Conservation (phyloP, 306 rosid species). For the Casuarina glauca region DNA sequence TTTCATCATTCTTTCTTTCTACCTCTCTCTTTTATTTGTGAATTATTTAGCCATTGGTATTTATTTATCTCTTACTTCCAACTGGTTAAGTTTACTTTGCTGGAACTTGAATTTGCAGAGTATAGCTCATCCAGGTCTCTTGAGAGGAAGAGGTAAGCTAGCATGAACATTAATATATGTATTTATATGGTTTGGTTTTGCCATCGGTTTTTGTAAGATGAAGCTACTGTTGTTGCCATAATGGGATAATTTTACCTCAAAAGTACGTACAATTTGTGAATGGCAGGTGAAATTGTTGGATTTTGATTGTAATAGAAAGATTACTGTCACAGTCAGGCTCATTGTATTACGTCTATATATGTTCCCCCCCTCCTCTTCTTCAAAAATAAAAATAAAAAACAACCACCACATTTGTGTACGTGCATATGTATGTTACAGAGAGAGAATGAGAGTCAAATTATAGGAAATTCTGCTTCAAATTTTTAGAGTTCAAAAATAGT, state of each 20-base stretch:
- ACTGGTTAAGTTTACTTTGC: conserved; percentile 18
- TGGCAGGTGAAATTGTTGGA: neutral
- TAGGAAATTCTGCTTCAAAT: too few relatives aligned
- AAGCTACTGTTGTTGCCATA: neutral
- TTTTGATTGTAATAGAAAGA: too few relatives aligned
- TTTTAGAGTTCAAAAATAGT: too few relatives aligned
- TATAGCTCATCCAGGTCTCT: conserved; percentile 62
- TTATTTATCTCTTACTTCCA: neutral
- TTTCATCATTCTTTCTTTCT: neutral
- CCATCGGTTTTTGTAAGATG: neutral
- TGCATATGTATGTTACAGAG: too few relatives aligned
- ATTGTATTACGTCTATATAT: too few relatives aligned
- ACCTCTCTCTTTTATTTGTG: neutral
- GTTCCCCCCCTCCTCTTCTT: too few relatives aligned
- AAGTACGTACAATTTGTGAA: neutral
- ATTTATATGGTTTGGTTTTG: neutral
- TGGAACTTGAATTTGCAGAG: conserved; percentile 54
- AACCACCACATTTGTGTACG: too few relatives aligned
- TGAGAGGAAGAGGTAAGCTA: conserved; percentile 59
- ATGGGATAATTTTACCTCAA: neutral
- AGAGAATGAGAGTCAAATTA: too few relatives aligned
- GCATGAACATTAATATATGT: neutral
- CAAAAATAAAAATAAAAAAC: too few relatives aligned
- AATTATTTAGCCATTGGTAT: neutral
- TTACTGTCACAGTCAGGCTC: too few relatives aligned